phyloP scores from a whole-genome alignment of 2,329 filamentous ascomycete species.

The Gremmenia infestans region DNA sequence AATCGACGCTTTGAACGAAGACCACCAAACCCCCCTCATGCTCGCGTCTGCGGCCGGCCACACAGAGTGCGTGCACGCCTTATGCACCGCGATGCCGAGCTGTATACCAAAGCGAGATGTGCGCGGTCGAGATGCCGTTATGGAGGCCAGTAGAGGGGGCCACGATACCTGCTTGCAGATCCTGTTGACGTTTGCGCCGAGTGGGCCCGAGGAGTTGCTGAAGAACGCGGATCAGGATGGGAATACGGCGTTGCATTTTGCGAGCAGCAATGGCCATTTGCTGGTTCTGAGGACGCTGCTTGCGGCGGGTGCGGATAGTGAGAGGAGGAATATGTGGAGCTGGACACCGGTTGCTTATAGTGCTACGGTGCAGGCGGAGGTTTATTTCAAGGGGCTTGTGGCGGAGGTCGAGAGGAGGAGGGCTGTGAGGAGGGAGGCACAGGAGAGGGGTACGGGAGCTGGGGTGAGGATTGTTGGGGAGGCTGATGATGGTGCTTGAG shows the following conservation, averaged over 20 bases:
- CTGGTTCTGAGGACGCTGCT: constrained; percentile 72
- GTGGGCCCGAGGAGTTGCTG: constrained; percentile 31
- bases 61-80: constrained; percentile 66
- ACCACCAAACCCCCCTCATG: constrained; percentile 77
- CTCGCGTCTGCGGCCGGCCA: constrained; percentile 66
- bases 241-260: constrained; percentile 86
- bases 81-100: constrained; percentile 57
- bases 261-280: constrained; percentile 74
- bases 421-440: constrained; percentile 34
- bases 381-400: constrained; percentile 75
- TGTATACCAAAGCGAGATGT: constrained; percentile 52
- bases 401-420: constrained; percentile 63
- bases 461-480: constrained; percentile 22
- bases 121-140: constrained; percentile 66
- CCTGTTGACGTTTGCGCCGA: constrained; percentile 54
- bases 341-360: constrained; percentile 85
- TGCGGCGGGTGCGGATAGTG: constrained; percentile 70
- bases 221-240: constrained; percentile 61
- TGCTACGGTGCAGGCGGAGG: constrained; percentile 75
- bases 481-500: constrained; percentile 13
- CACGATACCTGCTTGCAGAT: constrained; percentile 63
- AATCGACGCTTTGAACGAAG: constrained; percentile 63
- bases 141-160: constrained; percentile 56
- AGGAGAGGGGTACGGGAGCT: constrained; percentile 21
- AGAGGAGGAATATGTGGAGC: constrained; percentile 67